phyloP scores from a whole-genome alignment of 768 basidiomycete genomes.

The Mycena vitilis region DNA sequence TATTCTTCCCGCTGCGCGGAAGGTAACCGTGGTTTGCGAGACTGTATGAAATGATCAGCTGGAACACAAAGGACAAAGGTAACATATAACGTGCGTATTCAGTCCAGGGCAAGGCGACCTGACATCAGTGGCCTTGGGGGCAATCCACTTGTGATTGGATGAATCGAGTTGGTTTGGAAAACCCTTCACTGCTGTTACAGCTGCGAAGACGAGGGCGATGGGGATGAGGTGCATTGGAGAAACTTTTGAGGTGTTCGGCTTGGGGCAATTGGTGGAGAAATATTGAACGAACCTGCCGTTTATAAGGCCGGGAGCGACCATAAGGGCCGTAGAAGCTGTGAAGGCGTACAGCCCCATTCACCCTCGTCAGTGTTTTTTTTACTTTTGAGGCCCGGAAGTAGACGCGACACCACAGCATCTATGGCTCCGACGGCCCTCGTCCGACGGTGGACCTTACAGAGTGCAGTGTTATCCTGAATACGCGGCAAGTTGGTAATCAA shows the following conservation, averaged over 20 bases:
- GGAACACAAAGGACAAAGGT: background rate
- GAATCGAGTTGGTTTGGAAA: background rate
- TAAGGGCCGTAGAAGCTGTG: too few species aligned
- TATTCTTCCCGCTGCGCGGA: conserved; percentile 16
- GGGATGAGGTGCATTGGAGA: background rate
- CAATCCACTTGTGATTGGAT: conserved; percentile 2
- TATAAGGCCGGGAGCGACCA: background rate
- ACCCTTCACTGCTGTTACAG: background rate
- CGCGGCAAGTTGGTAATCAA: too few species aligned
- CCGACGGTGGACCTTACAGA: too few species aligned
- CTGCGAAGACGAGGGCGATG: background rate
- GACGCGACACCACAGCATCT: too few species aligned
- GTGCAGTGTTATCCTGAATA: too few species aligned
- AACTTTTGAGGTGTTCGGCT: background rate
- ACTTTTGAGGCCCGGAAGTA: too few species aligned
- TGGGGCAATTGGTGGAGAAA: background rate
- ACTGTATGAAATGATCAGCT: background rate
- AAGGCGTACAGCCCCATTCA: too few species aligned
- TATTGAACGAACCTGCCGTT: background rate
- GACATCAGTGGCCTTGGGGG: conserved; percentile 8
- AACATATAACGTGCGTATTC: conserved; percentile 1
- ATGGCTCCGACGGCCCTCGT: too few species aligned
- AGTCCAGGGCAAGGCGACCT: conserved; percentile 20
- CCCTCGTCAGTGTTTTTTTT: too few species aligned
- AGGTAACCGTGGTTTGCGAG: conserved; percentile 25